Evolutionary conservation across 2,329 filamentous ascomycete species (phyloP).

Genomic region (Ophiocordyceps camponoti-floridani): DNA sequence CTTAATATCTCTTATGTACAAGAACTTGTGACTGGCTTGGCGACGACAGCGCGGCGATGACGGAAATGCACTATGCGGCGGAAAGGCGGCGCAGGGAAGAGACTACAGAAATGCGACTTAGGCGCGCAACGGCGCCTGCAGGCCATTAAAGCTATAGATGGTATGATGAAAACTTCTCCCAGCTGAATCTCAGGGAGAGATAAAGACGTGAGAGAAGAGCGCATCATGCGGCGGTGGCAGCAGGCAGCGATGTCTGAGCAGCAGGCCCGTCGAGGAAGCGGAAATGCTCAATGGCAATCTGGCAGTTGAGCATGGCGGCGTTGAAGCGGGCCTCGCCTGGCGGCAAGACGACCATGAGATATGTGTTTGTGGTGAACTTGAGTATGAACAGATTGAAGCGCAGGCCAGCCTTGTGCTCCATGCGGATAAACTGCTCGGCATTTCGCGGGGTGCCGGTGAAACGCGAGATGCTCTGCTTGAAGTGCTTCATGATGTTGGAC

Average conservation of each 20-base stretch:
- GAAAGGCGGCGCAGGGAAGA: too few species aligned
- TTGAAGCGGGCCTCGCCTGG: constrained; percentile 88
- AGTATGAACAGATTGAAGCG: constrained; percentile 88
- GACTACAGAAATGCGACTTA: too few species aligned
- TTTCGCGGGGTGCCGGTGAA: constrained; percentile 69
- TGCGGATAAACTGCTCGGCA: constrained; percentile 62
- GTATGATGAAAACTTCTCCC: background rate
- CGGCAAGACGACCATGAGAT: constrained; percentile 80
- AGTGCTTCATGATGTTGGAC: constrained; percentile 95
- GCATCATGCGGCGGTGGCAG: constrained; percentile 4
- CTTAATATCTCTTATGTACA: too few species aligned
- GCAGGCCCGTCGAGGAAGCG: constrained; percentile 40
- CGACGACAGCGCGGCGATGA: too few species aligned
- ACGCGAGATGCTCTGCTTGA: constrained; percentile 69
- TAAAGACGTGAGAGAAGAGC: background rate
- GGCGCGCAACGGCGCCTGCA: background rate
- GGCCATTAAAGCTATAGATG: background rate
- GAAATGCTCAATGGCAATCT: constrained; percentile 72
- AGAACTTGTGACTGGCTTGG: too few species aligned
- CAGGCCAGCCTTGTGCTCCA: constrained; percentile 60
- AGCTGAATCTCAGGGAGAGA: background rate
- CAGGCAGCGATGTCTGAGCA: constrained; percentile 8
- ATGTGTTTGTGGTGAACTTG: constrained; percentile 94
- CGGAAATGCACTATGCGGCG: too few species aligned
- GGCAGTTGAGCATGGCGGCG: constrained; percentile 74